Conservation (phyloP, 2,329 filamentous ascomycete genomes). For the Ophiostoma sp. region DNA sequence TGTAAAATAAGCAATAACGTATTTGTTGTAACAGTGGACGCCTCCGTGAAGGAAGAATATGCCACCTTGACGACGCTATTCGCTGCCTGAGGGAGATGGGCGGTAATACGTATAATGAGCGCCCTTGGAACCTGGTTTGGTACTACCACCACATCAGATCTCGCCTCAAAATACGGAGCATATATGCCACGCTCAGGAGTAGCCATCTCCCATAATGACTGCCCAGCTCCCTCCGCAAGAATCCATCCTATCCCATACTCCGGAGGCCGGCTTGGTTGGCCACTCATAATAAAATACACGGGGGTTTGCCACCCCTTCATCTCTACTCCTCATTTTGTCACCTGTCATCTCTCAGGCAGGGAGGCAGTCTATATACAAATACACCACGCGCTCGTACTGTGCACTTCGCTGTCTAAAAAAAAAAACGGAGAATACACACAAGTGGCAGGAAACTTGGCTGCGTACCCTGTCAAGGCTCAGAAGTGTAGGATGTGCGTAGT, state of each 20-base stretch:
- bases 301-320: slow-evolving; percentile 1
- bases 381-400: background rate
- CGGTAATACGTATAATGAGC: slow-evolving; percentile 1
- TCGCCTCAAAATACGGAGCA: background rate
- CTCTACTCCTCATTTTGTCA: too few species aligned
- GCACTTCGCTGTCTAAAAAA: background rate
- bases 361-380: background rate
- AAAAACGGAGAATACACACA: too few species aligned
- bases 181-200: background rate
- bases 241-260: background rate
- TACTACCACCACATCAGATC: background rate
- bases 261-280: background rate
- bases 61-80: background rate
- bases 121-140: background rate
- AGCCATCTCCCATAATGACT: background rate
- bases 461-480: background rate
- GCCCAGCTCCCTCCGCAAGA: background rate
- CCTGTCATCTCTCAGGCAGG: background rate
- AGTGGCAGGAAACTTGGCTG: background rate
- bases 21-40: background rate
- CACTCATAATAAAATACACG: background rate
- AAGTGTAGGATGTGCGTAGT: background rate
- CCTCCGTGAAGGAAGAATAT: background rate
- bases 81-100: background rate
- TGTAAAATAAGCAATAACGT: background rate